phyloP scores from a whole-genome alignment of 2,329 filamentous ascomycete species.

The Colletotrichum camelliae region DNA sequence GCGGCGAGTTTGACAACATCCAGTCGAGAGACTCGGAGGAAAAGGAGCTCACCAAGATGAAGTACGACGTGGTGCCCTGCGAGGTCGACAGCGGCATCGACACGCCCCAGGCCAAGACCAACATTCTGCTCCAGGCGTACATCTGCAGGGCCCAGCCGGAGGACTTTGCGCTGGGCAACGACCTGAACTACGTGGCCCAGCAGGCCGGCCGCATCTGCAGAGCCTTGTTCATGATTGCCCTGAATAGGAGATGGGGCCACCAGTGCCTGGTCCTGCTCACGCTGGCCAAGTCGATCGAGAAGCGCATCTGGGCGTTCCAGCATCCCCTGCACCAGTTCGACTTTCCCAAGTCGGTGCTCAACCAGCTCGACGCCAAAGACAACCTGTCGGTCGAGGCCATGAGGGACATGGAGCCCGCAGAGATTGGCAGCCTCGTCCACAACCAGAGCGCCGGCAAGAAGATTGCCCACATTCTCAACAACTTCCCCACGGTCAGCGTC shows the following conservation, averaged over 20 bases:
- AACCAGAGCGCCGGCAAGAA: conserved; percentile 87
- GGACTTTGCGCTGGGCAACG: conserved; percentile 91
- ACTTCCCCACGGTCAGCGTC: conserved; percentile 89
- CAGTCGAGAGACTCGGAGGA: conserved; percentile 90
- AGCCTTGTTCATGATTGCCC: conserved; percentile 94
- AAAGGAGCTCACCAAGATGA: conserved; percentile 81
- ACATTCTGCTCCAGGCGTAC: conserved; percentile 91
- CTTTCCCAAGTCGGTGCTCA: conserved; percentile 80
- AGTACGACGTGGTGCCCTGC: conserved; percentile 74
- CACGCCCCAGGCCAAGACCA: conserved; percentile 87
- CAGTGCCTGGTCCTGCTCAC: conserved; percentile 92
- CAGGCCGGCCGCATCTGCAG: conserved; percentile 94
- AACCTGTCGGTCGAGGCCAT: conserved; percentile 79
- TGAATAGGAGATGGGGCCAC: conserved; percentile 94
- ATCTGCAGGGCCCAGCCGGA: conserved; percentile 88
- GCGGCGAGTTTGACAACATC: conserved; percentile 96
- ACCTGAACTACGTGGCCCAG: conserved; percentile 93
- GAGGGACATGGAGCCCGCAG: conserved; percentile 89
- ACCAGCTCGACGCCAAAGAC: conserved; percentile 84
- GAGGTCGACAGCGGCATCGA: conserved; percentile 77
- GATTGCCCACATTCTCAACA: conserved; percentile 81
- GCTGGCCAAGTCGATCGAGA: conserved; percentile 96
- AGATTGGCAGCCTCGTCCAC: conserved; percentile 90
- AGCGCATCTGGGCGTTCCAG: conserved; percentile 91
- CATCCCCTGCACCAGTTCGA: conserved; percentile 97